phyloP scores from a whole-genome alignment of 345 rosid genomes.

The Eutrema heterophyllum region DNA sequence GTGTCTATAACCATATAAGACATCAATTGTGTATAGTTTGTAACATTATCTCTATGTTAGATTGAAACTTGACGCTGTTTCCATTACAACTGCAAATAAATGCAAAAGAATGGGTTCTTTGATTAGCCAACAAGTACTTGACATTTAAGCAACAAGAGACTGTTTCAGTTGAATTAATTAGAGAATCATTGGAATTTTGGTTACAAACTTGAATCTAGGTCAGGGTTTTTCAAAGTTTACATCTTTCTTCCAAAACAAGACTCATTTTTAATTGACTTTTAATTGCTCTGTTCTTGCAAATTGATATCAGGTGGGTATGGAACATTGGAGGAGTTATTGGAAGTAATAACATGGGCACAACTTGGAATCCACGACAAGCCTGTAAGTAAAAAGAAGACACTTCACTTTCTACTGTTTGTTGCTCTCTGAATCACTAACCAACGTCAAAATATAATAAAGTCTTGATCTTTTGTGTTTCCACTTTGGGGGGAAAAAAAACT shows the following conservation, averaged over 20 bases:
- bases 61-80: not conserved
- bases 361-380: slow-evolving; percentile 96
- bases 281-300: slow-evolving; percentile 4
- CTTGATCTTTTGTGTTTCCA: slow-evolving; percentile 1
- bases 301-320: slow-evolving; percentile 84
- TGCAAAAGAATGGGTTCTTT: not conserved
- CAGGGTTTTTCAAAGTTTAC: not conserved
- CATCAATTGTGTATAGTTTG: not conserved
- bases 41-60: not conserved
- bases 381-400: slow-evolving; percentile 35
- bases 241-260: slow-evolving; percentile 10
- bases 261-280: not conserved
- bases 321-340: slow-evolving; percentile 80
- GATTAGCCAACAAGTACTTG: not conserved
- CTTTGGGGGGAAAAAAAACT: not conserved
- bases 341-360: slow-evolving; percentile 94
- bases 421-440: slow-evolving; percentile 5
- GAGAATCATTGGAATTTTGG: not conserved
- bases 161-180: not conserved
- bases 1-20: not conserved
- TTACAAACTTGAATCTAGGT: not conserved
- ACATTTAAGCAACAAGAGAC: not conserved
- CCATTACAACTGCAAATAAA: not conserved
- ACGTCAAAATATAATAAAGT: slow-evolving; percentile 3
- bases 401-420: slow-evolving; percentile 15